Evolutionary conservation across 2,329 filamentous ascomycete species (phyloP).

Genomic region (Exophiala spinifera): DNA sequence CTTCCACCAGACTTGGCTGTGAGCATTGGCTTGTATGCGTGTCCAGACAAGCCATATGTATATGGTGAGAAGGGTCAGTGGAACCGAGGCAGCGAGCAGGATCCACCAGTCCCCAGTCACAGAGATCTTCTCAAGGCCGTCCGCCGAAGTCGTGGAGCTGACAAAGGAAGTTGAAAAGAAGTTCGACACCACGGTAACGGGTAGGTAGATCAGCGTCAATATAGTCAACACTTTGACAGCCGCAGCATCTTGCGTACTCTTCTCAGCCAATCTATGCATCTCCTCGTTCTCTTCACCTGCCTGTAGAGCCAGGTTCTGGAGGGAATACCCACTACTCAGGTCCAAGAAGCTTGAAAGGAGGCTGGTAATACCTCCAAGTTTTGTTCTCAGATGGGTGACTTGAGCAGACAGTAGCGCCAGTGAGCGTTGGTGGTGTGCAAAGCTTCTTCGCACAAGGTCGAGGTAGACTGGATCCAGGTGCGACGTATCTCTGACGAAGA

Average conservation of each 20-base stretch:
- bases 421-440: conserved; percentile 1
- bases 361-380: conserved; percentile 2
- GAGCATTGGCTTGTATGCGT: conserved; percentile 3
- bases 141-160: neutral
- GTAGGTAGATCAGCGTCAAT: conserved; percentile 15
- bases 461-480: neutral
- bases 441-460: neutral
- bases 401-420: neutral
- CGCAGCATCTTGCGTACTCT: conserved; percentile 10
- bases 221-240: conserved; percentile 17
- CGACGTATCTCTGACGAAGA: neutral
- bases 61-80: conserved; percentile 11
- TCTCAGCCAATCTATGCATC: conserved; percentile 12
- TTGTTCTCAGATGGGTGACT: neutral
- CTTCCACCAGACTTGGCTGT: neutral
- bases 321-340: conserved; percentile 6
- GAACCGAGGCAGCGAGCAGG: conserved; percentile 7
- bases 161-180: conserved; percentile 20
- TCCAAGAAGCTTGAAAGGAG: conserved; percentile 13
- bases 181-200: conserved; percentile 15
- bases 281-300: conserved; percentile 11
- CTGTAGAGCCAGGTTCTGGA: conserved; percentile 9
- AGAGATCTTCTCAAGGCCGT: neutral
- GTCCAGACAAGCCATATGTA: conserved; percentile 15
- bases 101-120: conserved; percentile 14